Percentiles rank a stretch among this genome's conserved stretches.
Evolutionary conservation across 2,329 filamentous ascomycete species (phyloP).

Genomic region (Colletotrichum viniferum): DNA sequence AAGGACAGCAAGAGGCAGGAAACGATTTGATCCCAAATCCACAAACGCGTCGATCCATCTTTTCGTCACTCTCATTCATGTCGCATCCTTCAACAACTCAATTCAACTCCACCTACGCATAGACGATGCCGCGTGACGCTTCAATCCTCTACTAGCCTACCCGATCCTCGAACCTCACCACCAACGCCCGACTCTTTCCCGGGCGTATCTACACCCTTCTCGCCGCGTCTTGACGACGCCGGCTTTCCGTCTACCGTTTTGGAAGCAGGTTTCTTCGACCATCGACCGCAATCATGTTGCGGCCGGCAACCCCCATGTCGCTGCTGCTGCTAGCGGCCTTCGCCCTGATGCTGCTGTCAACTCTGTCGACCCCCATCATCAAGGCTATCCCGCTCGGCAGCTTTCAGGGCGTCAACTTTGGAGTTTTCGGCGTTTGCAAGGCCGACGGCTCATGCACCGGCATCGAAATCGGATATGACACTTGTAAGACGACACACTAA

Average conservation of each 20-base stretch:
- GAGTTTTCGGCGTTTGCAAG: conserved; percentile 90
- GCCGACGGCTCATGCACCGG: conserved; percentile 65
- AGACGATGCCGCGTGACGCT: conserved; percentile 11
- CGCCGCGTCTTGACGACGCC: conserved; percentile 51
- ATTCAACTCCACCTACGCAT: not conserved
- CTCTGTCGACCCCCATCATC: conserved; percentile 90
- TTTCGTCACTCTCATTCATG: conserved; percentile 8
- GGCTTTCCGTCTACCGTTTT: conserved; percentile 30
- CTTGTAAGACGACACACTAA: conserved; percentile 60
- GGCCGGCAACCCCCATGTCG: conserved; percentile 89
- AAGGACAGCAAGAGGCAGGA: not conserved
- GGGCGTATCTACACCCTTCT: conserved; percentile 2
- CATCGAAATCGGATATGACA: conserved; percentile 84
- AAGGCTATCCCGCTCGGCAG: conserved; percentile 82
- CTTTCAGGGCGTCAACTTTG: conserved; percentile 79
- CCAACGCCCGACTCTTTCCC: not conserved
- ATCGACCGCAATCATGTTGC: conserved; percentile 69
- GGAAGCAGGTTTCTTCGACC: conserved; percentile 39
- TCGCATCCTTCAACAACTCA: not conserved
- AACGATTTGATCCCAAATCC: not conserved
- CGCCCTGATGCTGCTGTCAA: conserved; percentile 80
- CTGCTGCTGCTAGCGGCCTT: conserved; percentile 87
- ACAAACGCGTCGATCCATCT: not conserved
- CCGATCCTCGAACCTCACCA: not conserved
- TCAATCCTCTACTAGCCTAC: not conserved